Evolutionary conservation across 352 stramenopile genomes (phyloP).

Genomic region (Globisporangium paddicum): DNA sequence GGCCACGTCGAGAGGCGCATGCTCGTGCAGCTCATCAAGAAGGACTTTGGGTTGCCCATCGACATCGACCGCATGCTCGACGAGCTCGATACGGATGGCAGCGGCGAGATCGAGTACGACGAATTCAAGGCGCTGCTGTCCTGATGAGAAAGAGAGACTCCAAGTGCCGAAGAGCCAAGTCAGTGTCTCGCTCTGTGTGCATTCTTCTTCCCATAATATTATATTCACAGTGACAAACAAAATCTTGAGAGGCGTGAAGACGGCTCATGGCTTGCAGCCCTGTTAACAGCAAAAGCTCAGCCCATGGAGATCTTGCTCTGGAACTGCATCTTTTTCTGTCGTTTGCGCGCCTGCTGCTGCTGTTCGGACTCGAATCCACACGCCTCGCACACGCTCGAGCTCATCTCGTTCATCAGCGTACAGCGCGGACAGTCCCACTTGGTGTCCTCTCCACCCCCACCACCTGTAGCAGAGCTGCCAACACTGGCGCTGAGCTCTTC

Average conservation of each 20-base stretch:
- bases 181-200: not conserved
- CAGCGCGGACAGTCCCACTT: conserved; percentile 74
- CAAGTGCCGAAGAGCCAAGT: not conserved
- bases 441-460: conserved; percentile 12
- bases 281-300: not conserved
- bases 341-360: conserved; percentile 33
- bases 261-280: not conserved
- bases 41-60: conserved; percentile 94
- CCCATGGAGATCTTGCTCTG: conserved; percentile 73
- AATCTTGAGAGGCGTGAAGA: not conserved
- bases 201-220: conserved; percentile 17
- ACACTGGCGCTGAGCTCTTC: conserved; percentile 3
- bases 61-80: conserved; percentile 96
- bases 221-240: conserved; percentile 15
- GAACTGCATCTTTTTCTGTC: conserved; percentile 69
- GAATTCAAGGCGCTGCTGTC: conserved; percentile 94
- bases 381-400: conserved; percentile 47
- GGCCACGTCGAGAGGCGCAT: conserved; percentile 88
- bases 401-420: conserved; percentile 74
- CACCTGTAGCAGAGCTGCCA: not conserved
- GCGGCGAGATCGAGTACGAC: conserved; percentile 94
- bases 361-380: conserved; percentile 51
- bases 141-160: conserved; percentile 7
- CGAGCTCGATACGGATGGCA: conserved; percentile 93
- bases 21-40: conserved; percentile 94